Conservation (phyloP, 1,139 yeast species). For the Arxiozyma heterogenica region DNA sequence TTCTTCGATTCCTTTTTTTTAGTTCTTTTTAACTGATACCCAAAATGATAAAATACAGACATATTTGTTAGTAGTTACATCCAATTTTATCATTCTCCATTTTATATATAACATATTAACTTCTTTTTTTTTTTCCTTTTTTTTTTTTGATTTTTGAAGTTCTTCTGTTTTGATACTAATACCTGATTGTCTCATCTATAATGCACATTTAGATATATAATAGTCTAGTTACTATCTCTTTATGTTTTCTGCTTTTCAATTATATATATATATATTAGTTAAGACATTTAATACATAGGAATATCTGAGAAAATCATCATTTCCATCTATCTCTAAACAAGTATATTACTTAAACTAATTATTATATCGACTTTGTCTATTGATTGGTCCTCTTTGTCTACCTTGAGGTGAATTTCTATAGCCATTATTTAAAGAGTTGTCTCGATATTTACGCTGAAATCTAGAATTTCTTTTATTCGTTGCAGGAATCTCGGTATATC, state of each 20-base stretch:
- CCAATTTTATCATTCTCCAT: too few species aligned
- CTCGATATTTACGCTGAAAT: not conserved
- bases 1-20: not conserved
- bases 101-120: not conserved
- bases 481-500: not conserved
- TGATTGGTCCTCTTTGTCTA: not conserved
- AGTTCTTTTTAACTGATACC: not conserved
- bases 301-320: not conserved
- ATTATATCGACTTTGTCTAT: not conserved
- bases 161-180: not conserved
- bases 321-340: not conserved
- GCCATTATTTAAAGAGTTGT: not conserved
- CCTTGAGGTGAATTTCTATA: not conserved
- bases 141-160: too few species aligned
- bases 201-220: not conserved
- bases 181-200: too few species aligned
- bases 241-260: too few species aligned
- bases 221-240: not conserved
- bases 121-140: not conserved
- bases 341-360: not conserved
- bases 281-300: not conserved
- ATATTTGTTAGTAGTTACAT: not conserved
- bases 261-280: too few species aligned
- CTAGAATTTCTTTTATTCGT: not conserved
- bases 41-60: not conserved